Conservation (phyloP, 371 early-diverging fungal species). For the Dichotomocladium elegans region DNA sequence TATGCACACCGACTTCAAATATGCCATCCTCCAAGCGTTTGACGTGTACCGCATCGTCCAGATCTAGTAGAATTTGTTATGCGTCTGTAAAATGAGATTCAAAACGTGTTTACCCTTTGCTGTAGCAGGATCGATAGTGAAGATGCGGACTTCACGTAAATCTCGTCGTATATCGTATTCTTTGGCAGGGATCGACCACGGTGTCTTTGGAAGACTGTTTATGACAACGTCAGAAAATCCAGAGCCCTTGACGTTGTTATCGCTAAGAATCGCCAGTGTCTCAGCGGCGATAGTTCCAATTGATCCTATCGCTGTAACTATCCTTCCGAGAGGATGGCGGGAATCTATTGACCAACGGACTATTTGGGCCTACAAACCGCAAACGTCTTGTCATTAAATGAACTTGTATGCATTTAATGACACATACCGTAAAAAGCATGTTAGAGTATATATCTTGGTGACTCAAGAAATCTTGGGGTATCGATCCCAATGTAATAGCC, state of each 20-base stretch:
- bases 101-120: conserved; percentile 61
- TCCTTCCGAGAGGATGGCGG: conserved; percentile 47
- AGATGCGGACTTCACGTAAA: conserved; percentile 58
- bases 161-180: conserved; percentile 64
- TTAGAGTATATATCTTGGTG: conserved; percentile 18
- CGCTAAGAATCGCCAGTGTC: conserved; percentile 50
- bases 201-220: conserved; percentile 44
- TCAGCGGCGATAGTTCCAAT: conserved; percentile 53
- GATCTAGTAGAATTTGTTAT: conserved; percentile 13
- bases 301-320: conserved; percentile 44
- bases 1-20: conserved; percentile 80
- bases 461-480: conserved; percentile 28
- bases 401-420: background rate
- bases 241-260: conserved; percentile 24
- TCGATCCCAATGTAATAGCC: conserved; percentile 44
- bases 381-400: background rate
- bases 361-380: conserved; percentile 21
- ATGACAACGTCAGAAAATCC: conserved; percentile 48
- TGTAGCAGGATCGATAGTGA: conserved; percentile 88
- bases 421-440: conserved; percentile 13
- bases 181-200: conserved; percentile 55
- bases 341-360: conserved; percentile 48
- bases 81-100: background rate
- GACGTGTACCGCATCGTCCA: conserved; percentile 95
- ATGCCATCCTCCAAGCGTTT: conserved; percentile 55